Conservation (phyloP, 371 early-diverging fungal species). For the Zancudomyces culisetae region DNA sequence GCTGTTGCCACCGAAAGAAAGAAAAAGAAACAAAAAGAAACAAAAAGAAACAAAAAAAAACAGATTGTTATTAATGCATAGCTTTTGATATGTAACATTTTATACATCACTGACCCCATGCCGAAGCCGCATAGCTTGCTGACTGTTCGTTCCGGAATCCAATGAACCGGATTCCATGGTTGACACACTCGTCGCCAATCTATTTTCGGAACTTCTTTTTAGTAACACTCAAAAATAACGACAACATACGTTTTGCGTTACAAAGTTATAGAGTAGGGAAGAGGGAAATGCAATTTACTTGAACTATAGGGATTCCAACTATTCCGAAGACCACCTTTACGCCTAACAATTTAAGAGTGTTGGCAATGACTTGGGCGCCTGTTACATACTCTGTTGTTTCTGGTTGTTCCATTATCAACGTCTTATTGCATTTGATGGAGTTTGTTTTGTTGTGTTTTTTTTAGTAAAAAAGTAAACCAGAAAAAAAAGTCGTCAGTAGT, state of each 20-base stretch:
- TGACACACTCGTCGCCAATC: constrained; percentile 47
- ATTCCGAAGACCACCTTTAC: constrained; percentile 57
- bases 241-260: neutral
- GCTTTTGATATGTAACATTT: neutral
- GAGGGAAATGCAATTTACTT: constrained; percentile 8
- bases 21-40: neutral
- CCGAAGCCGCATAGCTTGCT: constrained; percentile 54
- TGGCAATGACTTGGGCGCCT: constrained; percentile 45
- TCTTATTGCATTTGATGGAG: too few species aligned
- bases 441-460: neutral
- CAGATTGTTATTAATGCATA: neutral
- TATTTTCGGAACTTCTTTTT: neutral
- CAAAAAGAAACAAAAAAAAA: neutral
- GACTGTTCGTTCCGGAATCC: constrained; percentile 64
- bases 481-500: too few species aligned
- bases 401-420: too few species aligned
- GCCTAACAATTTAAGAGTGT: constrained; percentile 34
- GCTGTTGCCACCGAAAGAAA: too few species aligned
- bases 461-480: too few species aligned
- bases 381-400: too few species aligned
- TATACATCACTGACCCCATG: constrained; percentile 22
- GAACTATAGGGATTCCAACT: constrained; percentile 65
- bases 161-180: constrained; percentile 51
- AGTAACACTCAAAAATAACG: neutral
- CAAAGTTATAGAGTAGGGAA: too few species aligned